Evolutionary conservation across 2,329 filamentous ascomycete genomes (phyloP).

Genomic region (Monosporascus sp.): DNA sequence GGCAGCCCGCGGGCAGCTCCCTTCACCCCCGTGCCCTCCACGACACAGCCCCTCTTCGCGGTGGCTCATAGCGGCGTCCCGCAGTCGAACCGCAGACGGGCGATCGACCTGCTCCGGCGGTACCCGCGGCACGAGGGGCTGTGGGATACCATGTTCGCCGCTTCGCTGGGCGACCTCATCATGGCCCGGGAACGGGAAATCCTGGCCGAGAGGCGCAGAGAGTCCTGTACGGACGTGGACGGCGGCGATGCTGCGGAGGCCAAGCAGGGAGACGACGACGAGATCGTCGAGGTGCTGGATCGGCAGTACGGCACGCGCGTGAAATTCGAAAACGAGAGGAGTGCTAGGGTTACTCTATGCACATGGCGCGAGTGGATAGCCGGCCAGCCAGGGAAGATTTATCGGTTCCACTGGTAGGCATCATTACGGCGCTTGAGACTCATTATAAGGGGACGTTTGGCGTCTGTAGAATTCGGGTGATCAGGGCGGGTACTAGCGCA

Average conservation of each 20-base stretch:
- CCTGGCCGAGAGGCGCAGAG: neutral
- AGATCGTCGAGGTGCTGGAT: neutral
- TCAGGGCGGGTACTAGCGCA: too few species aligned
- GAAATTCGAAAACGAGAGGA: neutral
- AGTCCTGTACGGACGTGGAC: neutral
- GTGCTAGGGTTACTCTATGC: neutral
- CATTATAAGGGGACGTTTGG: too few species aligned
- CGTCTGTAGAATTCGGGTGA: too few species aligned
- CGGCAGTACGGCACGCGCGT: neutral
- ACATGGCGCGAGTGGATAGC: neutral
- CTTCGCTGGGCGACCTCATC: neutral
- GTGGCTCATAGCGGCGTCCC: slow-evolving; percentile 4
- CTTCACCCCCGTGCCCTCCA: neutral
- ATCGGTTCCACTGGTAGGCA: neutral
- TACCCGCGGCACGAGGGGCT: slow-evolving; percentile 4
- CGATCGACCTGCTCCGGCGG: slow-evolving; percentile 3
- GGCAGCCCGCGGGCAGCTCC: neutral
- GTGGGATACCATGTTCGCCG: neutral
- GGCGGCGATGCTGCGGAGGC: neutral
- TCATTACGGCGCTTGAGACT: neutral
- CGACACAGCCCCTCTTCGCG: slow-evolving; percentile 1
- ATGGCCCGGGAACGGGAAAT: neutral
- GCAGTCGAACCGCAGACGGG: slow-evolving; percentile 2
- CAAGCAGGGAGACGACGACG: neutral
- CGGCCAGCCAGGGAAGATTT: neutral